phyloP scores from a whole-genome alignment of 208 protist genomes.

The Endotrypanum monterogeii region DNA sequence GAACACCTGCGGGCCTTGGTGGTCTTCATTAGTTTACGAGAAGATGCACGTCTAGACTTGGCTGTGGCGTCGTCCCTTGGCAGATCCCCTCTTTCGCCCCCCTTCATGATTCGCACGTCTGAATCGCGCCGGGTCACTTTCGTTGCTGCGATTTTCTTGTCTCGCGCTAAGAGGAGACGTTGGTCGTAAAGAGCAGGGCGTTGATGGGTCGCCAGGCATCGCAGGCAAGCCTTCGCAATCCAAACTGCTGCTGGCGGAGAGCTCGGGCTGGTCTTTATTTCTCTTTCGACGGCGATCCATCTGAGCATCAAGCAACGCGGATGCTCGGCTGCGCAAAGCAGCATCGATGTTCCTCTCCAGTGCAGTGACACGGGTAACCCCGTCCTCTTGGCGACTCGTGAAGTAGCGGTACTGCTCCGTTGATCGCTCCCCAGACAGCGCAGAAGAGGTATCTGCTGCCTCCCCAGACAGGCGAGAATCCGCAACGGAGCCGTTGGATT shows the following conservation, averaged over 20 bases:
- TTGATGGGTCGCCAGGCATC: neutral
- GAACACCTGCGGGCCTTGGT: neutral
- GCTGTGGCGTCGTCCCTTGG: neutral
- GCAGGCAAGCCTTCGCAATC: neutral
- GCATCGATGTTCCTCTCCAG: conserved; percentile 54
- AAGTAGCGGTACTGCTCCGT: conserved; percentile 63
- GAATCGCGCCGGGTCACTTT: neutral
- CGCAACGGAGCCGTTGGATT: neutral
- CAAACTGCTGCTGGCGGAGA: neutral
- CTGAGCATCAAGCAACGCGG: conserved; percentile 26
- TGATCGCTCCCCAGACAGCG: neutral
- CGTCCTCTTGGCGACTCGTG: conserved; percentile 53
- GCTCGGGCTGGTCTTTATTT: neutral
- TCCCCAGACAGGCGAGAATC: neutral
- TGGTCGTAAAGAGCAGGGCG: neutral
- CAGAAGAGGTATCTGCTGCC: neutral
- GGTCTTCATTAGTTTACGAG: neutral
- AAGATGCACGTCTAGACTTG: neutral
- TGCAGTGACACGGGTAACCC: conserved; percentile 38
- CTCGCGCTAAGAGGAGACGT: neutral
- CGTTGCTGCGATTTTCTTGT: neutral
- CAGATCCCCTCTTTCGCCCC: neutral
- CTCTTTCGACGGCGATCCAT: conserved; percentile 25
- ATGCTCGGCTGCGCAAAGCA: conserved; percentile 36
- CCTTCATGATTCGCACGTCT: neutral